Evolutionary conservation across 2,329 filamentous ascomycete species (phyloP), one percentile per base, ranked within the genome.

Genomic region (Myriosclerotinia duriaeana): DNA sequence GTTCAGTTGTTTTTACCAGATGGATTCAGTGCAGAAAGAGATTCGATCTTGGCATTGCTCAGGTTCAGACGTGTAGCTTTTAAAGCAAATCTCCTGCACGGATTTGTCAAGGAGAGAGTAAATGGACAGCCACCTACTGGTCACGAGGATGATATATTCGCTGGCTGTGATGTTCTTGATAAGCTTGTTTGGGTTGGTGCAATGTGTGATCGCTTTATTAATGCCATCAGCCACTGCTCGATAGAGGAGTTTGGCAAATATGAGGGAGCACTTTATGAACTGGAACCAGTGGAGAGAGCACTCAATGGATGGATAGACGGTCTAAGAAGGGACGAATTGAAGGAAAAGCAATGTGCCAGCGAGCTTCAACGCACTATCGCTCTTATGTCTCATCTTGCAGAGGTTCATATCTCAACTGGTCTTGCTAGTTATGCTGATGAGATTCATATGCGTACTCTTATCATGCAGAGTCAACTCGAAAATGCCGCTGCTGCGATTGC

Each of bases 1-100:
- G 85, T 97, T 71, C 91, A 93, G 78, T 80, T 95, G 14, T 98
- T 97, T 82, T 80, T 97, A 54, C 93, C 93, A 0, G 93, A 96
- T 69, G 89, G 86, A 26, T 97, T 92, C 76, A 88, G 90, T 72
- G 80, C 86, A 22, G 93, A 97, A 71, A 85, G 88, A 68, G 91
- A 96, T 74, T 95, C 94, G 0, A 88, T 98, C n/a, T 83, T 95
- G 42, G 92, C 94, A 7, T 84, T 97, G 62, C 84, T 99, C 65
- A 86, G 93, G 11, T 96, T 97, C 82, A 93, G 91, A 76, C 85
- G 94, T 54, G 85, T 98, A 58, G 87, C 87, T 0, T 97, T 96
- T 83, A 99, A 98, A 80, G 90, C 93, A 0, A 87, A 86, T 61
- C 81, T 97, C 59, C 83, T 96, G 67, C 88, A 89, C 70, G 85